Conservation (phyloP, 2,329 filamentous ascomycete genomes). For the Ophiostoma ulmi region DNA sequence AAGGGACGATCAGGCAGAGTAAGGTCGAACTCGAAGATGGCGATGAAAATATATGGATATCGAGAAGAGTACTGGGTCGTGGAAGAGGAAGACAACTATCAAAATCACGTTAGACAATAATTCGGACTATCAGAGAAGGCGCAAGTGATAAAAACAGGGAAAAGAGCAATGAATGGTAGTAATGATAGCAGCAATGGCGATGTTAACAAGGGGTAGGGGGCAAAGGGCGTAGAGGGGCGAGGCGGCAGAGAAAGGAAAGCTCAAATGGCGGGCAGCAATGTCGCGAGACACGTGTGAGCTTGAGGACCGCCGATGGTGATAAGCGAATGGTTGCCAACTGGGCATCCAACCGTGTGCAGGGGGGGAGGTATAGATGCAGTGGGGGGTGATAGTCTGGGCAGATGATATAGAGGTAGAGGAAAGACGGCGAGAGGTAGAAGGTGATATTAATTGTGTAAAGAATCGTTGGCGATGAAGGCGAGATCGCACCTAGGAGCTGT, state of each 20-base stretch:
- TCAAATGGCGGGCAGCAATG: background rate
- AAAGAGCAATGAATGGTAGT: background rate
- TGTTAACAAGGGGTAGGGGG: background rate
- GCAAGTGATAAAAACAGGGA: background rate
- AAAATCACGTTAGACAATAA: background rate
- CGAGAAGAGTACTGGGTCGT: background rate
- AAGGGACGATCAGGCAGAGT: background rate
- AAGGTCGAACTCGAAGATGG: background rate
- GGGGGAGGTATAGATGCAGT: slow-evolving; percentile 2
- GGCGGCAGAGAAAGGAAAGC: background rate
- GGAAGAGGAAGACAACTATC: background rate
- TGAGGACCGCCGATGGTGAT: background rate
- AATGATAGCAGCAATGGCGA: no score
- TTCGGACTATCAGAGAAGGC: background rate
- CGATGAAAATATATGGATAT: background rate
- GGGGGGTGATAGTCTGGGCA: background rate
- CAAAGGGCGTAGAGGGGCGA: background rate
- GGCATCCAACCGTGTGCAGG: background rate
- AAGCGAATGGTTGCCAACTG: background rate
- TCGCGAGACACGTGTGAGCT: slow-evolving; percentile 10
- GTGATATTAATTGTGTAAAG: background rate
- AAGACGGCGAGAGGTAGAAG: background rate
- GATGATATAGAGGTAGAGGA: background rate
- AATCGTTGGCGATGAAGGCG: background rate
- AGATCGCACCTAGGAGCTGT: slow-evolving; percentile 15